A percentile compares a stretch with the other conserved stretches of the same genome.
Evolutionary conservation across 306 rosid genomes (phyloP).

Genomic region (Inga leiocalycina): DNA sequence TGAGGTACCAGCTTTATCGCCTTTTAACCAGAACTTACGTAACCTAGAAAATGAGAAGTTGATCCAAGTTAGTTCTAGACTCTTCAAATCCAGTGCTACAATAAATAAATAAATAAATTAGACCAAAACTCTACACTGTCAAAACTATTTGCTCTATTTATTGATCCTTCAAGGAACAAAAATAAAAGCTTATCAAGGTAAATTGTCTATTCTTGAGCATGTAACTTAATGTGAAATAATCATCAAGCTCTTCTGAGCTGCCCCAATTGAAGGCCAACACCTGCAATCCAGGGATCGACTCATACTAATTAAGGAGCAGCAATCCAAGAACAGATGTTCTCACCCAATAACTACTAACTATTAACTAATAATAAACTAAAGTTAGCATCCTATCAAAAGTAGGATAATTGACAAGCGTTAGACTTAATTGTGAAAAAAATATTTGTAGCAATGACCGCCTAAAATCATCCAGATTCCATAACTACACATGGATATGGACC

Average conservation of each 20-base stretch:
- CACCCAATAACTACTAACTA: neutral
- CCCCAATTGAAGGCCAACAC: neutral
- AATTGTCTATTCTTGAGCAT: neutral
- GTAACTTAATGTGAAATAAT: neutral
- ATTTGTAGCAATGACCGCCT: neutral
- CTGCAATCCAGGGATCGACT: neutral
- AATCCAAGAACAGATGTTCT: neutral
- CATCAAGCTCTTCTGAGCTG: neutral
- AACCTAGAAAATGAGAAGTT: conserved; percentile 47
- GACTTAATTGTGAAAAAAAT: neutral
- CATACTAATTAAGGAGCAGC: neutral
- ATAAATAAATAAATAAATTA: no score
- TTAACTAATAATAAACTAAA: conserved; percentile 3
- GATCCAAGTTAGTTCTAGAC: neutral
- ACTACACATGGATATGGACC: conserved; percentile 2
- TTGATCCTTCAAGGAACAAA: neutral
- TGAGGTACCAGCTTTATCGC: conserved; percentile 78
- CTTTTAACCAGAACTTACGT: conserved; percentile 83
- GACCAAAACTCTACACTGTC: neutral
- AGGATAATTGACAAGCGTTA: neutral
- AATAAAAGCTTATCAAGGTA: neutral
- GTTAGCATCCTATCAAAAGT: neutral
- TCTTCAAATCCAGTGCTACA: neutral
- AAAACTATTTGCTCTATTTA: neutral
- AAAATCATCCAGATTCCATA: neutral